phyloP scores from a whole-genome alignment of 495 filamentous ascomycete species.

The Talaromyces proteolyticus region DNA sequence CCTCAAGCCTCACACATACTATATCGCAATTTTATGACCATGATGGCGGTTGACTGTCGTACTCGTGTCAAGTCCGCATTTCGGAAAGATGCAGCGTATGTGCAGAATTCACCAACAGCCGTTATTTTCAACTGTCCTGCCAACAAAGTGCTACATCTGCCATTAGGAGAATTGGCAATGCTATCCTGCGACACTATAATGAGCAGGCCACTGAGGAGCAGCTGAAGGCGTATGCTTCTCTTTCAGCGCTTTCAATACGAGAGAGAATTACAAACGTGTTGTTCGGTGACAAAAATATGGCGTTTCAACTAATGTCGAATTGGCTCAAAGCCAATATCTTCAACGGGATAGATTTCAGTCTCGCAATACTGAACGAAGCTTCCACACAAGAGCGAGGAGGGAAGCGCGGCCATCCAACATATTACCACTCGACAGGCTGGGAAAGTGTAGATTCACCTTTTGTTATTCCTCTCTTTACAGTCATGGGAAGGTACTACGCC shows the following conservation, averaged over 20 bases:
- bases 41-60: background rate
- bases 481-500: background rate
- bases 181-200: background rate
- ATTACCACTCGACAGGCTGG: background rate
- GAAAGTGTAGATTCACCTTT: background rate
- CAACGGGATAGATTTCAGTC: background rate
- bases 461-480: background rate
- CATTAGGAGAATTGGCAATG: background rate
- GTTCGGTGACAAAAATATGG: background rate
- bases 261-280: background rate
- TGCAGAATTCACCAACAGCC: background rate
- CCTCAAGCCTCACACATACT: background rate
- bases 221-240: background rate
- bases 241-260: background rate
- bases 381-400: background rate
- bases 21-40: background rate
- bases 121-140: background rate
- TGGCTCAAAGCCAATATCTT: background rate
- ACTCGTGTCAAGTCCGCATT: background rate
- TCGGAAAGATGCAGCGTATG: background rate
- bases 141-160: background rate
- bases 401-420: background rate
- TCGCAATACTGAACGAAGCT: background rate
- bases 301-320: background rate
- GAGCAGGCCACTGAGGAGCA: background rate